Percentiles rank a stretch among this genome's conserved stretches.
phyloP scores from a whole-genome alignment of 1,284 basidiomycete genomes.

The Rhodotorula sp. region DNA sequence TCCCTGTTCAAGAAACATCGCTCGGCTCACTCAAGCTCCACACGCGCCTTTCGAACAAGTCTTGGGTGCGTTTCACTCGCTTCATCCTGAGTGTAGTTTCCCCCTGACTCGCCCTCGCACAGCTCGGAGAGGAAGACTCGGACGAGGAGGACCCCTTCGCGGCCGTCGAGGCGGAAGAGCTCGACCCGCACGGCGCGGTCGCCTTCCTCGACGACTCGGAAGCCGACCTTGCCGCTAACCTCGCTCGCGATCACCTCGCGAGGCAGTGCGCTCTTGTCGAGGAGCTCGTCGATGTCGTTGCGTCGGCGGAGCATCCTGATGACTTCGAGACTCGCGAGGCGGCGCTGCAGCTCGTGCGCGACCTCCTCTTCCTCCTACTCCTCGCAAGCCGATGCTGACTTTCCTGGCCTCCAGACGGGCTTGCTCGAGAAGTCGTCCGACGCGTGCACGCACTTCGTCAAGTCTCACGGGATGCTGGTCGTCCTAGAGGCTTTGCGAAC shows the following conservation, averaged over 20 bases:
- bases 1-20: slow-evolving; percentile 50
- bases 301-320: slow-evolving; percentile 52
- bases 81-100: not conserved
- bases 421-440: slow-evolving; percentile 81
- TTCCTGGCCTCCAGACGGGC: slow-evolving; percentile 56
- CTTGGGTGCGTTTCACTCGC: slow-evolving; percentile 63
- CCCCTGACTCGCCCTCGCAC: slow-evolving; percentile 7
- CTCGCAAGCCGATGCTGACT: not conserved
- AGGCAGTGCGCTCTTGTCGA: slow-evolving; percentile 75
- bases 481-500: slow-evolving; percentile 88
- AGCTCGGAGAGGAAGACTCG: slow-evolving; percentile 74
- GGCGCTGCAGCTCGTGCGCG: slow-evolving; percentile 77
- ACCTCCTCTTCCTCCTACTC: not conserved
- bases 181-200: not conserved
- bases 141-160: slow-evolving; percentile 94
- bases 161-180: slow-evolving; percentile 31
- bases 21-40: slow-evolving; percentile 73
- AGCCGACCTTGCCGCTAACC: slow-evolving; percentile 80
- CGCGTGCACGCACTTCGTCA: slow-evolving; percentile 82
- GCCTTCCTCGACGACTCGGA: slow-evolving; percentile 20
- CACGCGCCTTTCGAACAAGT: slow-evolving; percentile 76
- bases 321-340: slow-evolving; percentile 76
- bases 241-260: slow-evolving; percentile 86
- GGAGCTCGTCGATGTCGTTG: slow-evolving; percentile 77
- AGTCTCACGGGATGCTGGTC: slow-evolving; percentile 89